phyloP scores from a whole-genome alignment of 371 early-diverging fungal species.

The Mucor sp. region DNA sequence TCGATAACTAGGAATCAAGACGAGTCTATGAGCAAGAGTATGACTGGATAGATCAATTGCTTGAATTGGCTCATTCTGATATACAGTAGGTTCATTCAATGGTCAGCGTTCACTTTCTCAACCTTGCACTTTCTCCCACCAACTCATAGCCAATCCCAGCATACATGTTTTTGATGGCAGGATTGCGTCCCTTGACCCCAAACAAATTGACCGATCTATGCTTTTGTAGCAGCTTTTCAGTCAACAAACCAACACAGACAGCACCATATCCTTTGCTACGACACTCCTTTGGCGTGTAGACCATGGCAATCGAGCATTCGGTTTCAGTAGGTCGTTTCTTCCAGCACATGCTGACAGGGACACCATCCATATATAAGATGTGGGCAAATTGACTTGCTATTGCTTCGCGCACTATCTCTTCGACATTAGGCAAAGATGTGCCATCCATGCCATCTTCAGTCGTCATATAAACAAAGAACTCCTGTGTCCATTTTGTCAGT shows the following conservation, averaged over 20 bases:
- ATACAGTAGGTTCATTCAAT: too few relatives aligned
- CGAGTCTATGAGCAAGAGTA: too few relatives aligned
- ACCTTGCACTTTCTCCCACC: neutral
- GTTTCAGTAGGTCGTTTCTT: conserved; percentile 7
- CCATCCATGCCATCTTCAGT: neutral
- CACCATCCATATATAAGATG: neutral
- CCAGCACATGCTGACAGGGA: conserved; percentile 19
- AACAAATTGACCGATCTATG: conserved; percentile 14
- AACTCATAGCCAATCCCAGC: conserved; percentile 7
- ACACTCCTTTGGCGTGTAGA: conserved; percentile 13
- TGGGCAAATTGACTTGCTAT: neutral
- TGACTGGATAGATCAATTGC: too few relatives aligned
- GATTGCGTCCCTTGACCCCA: neutral
- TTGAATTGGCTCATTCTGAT: too few relatives aligned
- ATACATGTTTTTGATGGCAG: conserved; percentile 7
- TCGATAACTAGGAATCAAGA: too few relatives aligned
- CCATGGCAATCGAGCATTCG: conserved; percentile 11
- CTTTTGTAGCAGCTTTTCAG: conserved; percentile 9
- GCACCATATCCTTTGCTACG: conserved; percentile 11
- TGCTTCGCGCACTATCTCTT: neutral
- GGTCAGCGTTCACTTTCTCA: neutral
- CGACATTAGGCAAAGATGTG: neutral
- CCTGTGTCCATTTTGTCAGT: neutral
- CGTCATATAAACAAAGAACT: neutral
- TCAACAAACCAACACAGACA: conserved; percentile 8